Evolutionary conservation across 2,329 filamentous ascomycete species (phyloP).

Genomic region (Epichloe glyceriae): DNA sequence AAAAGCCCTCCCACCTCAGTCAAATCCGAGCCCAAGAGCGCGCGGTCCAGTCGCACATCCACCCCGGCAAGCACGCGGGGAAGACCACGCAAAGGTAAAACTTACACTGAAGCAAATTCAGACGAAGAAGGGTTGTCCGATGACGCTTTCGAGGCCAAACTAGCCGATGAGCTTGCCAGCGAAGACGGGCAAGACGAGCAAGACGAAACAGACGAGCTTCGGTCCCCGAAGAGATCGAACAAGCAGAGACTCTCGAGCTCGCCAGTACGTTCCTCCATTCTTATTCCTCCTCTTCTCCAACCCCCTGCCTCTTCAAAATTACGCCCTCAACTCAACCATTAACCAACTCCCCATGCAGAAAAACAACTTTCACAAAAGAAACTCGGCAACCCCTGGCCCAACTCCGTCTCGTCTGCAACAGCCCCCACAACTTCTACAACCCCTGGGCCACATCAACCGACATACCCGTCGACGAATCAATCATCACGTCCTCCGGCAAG

Average conservation of each 20-base stretch:
- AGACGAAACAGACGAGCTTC: constrained; percentile 17
- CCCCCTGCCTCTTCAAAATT: background rate
- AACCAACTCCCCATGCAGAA: constrained; percentile 30
- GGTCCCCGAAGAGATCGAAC: constrained; percentile 49
- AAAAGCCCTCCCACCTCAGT: constrained; percentile 17
- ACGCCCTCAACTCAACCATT: background rate
- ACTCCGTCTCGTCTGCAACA: constrained; percentile 82
- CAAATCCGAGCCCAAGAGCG: constrained; percentile 47
- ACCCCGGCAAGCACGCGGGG: constrained; percentile 51
- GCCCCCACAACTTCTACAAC: constrained; percentile 92
- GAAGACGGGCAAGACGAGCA: constrained; percentile 18
- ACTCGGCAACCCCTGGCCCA: constrained; percentile 85
- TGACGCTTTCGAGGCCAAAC: constrained; percentile 66
- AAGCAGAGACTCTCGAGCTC: constrained; percentile 55
- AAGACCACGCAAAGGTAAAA: constrained; percentile 34
- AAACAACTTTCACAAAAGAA: constrained; percentile 85
- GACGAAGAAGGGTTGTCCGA: constrained; percentile 58
- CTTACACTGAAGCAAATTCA: constrained; percentile 42
- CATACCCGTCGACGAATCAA: constrained; percentile 56
- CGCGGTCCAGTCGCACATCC: constrained; percentile 60
- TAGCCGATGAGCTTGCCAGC: constrained; percentile 48
- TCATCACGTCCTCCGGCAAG: constrained; percentile 83
- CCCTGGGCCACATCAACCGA: constrained; percentile 58
- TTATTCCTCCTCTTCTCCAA: background rate
- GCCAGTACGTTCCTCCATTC: constrained; percentile 45